Base-by-base conservation (phyloP, 1,284 basidiomycete species). In the Athelia psychrophila region DNA sequence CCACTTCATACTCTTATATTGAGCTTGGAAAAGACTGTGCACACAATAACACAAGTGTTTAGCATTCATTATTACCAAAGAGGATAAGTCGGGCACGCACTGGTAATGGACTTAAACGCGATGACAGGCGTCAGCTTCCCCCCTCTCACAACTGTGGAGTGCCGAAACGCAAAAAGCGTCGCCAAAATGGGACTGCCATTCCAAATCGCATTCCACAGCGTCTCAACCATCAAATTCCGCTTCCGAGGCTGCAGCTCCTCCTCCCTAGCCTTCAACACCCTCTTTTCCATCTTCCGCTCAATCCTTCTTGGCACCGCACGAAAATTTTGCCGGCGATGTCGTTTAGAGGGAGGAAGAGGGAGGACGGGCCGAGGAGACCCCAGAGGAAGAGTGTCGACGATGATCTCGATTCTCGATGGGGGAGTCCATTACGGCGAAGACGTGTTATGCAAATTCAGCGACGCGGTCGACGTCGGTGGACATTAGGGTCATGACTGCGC, bases 401-500 rank as follows among this genome's bases (percentile, higher is more conserved):
- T 59, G 56, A 96, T 85, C 70, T 96, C 94, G 51, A 95, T 0
- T 85, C 70, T 96, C 94, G 51, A 95, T 82, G 0, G 95, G 95
- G 1, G 92, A 85, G 70, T 95, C 93, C 6, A 30, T 70, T 40
- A 88, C 73, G 2, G 83, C 73, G 62, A 87, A 92, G 53, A 87
- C 60, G 65, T 93, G 90, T 82, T 85, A 92, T 3, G 86, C 75
- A 62, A 94, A 92, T 52, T 95, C 90, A 64, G 86, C 83, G 55
- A 95, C 86, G 54, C 93, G 82, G 65, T 96, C 93, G 32, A 94
- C 91, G 59, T 97, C 95, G 4, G 91, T 91, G 3, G 91, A 93
- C 86, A 90, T 89, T 18, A 89, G 74, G 15, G 84, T 91, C 86
- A 94, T 91, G 60, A 95, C 86, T 95, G 92, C 9, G 90, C 87